A percentile compares a stretch with the other conserved stretches of the same genome.
These are phyloP conservation scores for Pyricularia pennisetigena DNA, from an alignment of 2,329 filamentous ascomycete genomes.

Conservation along the genomic window DNA sequence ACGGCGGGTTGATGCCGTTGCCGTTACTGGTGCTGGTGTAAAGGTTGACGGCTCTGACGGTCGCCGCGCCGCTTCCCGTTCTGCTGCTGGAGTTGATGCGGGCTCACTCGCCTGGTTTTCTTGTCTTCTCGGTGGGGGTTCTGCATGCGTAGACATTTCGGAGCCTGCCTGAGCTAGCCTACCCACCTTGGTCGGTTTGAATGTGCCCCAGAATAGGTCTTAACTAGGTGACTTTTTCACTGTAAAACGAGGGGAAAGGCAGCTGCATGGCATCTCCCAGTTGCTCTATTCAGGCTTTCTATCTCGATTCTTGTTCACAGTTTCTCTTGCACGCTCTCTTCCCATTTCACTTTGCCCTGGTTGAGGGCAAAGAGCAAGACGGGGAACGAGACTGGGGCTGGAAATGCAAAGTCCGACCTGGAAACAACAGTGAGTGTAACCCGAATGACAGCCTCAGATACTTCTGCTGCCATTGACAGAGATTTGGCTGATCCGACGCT, in stretches of 20 bases:
- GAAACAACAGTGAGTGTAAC: neutral
- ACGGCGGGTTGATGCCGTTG: slow-evolving; percentile 16
- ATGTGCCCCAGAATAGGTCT: neutral
- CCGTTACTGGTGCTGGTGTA: neutral
- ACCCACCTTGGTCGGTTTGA: neutral
- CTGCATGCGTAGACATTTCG: neutral
- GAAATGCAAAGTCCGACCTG: neutral
- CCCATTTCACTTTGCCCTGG: neutral
- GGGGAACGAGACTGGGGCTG: neutral
- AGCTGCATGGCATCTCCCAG: neutral
- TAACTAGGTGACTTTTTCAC: neutral
- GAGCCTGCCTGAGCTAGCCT: neutral
- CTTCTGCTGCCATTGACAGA: neutral
- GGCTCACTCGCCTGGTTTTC: neutral
- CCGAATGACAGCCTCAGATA: neutral
- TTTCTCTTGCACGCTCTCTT: neutral
- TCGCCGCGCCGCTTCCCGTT: too few relatives aligned
- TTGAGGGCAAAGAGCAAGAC: neutral
- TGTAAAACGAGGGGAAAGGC: neutral
- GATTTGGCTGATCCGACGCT: neutral
- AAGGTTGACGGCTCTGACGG: neutral
- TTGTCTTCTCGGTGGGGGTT: neutral
- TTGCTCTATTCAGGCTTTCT: neutral
- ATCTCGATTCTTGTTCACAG: neutral
- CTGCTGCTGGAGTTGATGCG: neutral